phyloP scores from a whole-genome alignment of 306 rosid genomes.

The Lathyrus oleraceus region DNA sequence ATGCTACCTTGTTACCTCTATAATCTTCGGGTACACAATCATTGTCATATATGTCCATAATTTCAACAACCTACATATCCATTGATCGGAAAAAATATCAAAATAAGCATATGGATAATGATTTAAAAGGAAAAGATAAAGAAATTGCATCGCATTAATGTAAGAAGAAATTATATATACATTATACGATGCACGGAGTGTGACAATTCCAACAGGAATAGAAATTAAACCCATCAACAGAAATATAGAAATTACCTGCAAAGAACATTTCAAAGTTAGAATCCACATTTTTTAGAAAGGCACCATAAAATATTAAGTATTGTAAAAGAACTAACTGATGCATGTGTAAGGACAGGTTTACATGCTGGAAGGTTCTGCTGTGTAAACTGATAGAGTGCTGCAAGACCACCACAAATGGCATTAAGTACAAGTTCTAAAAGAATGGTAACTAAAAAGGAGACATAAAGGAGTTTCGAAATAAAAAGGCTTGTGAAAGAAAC shows the following conservation, averaged over 20 bases:
- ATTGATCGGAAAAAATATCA: slow-evolving; percentile 31
- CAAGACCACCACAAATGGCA: slow-evolving; percentile 40
- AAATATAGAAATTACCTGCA: slow-evolving; percentile 80
- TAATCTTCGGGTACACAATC: slow-evolving; percentile 69
- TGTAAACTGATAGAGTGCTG: slow-evolving; percentile 70
- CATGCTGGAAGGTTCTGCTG: slow-evolving; percentile 98
- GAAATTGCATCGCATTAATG: slow-evolving; percentile 26
- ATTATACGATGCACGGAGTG: slow-evolving; percentile 64
- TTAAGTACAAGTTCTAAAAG: slow-evolving; percentile 25
- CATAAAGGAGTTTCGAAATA: neutral
- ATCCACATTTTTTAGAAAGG: neutral
- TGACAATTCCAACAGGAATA: slow-evolving; percentile 80
- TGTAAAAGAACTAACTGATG: slow-evolving; percentile 64
- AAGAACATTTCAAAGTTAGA: slow-evolving; percentile 36
- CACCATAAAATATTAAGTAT: slow-evolving; percentile 32
- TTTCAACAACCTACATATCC: slow-evolving; percentile 74
- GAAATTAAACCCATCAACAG: slow-evolving; percentile 63
- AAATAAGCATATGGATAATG: slow-evolving; percentile 15
- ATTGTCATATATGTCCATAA: slow-evolving; percentile 77
- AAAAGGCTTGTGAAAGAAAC: slow-evolving; percentile 30
- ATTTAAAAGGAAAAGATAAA: slow-evolving; percentile 22
- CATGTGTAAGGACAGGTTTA: slow-evolving; percentile 87
- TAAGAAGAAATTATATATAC: slow-evolving; percentile 48
- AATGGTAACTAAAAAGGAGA: neutral
- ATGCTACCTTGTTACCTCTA: slow-evolving; percentile 73